A percentile compares a stretch with the other conserved stretches of the same genome.
These are phyloP conservation scores for Stentor roeselii DNA, from an alignment of 73 alveolate genomes.

Conservation along the genomic window DNA sequence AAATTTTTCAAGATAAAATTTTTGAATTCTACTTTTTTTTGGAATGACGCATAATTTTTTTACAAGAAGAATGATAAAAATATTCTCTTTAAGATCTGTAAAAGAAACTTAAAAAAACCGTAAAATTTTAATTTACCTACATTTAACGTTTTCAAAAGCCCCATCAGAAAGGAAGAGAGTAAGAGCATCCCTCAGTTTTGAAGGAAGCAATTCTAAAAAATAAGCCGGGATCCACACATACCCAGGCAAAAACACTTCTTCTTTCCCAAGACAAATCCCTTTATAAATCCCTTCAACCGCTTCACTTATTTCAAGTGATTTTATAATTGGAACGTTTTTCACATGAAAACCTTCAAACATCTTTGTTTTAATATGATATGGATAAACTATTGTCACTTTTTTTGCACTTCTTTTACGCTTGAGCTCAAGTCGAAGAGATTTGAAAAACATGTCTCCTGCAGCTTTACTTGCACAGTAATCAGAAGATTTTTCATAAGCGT, in stretches of 20 bases:
- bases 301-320: not conserved
- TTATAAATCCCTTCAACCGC: not conserved
- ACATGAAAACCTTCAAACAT: not conserved
- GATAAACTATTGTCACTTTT: not conserved
- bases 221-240: no score
- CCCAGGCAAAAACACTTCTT: conserved; percentile 12
- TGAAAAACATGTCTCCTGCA: not conserved
- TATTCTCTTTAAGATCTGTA: no score
- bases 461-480: conserved; percentile 22
- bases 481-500: not conserved
- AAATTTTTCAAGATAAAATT: no score
- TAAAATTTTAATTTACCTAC: no score
- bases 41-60: no score
- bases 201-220: not conserved
- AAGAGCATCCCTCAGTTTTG: not conserved
- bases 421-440: not conserved
- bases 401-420: not conserved
- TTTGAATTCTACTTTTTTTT: no score
- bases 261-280: not conserved
- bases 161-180: not conserved
- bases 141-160: not conserved
- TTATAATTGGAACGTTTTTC: not conserved
- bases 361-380: not conserved
- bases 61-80: no score
- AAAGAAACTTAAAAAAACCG: no score